Base-by-base conservation (phyloP, 352 stramenopile species). In the Phytopythium chamaehyphon region DNA sequence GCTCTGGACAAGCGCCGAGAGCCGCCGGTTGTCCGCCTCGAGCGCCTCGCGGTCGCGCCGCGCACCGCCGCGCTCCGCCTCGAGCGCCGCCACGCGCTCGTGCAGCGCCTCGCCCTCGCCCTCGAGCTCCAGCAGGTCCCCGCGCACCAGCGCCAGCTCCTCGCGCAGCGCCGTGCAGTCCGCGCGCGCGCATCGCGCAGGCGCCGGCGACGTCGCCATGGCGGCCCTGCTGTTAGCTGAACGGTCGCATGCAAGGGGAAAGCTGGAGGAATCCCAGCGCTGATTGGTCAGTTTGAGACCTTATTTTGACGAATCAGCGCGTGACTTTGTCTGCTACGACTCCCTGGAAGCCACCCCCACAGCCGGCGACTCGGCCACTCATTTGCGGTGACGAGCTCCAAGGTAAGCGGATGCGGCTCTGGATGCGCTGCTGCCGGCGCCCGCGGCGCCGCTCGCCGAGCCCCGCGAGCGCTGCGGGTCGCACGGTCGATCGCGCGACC, bases 111-210 rank as follows among this genome's bases (percentile, higher is more conserved):
- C 75, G 47, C 74, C 83, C 55, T 92, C 76, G 47, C 62, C 47
- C 61, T 78, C 70, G 10, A 90, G 40, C 61, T 88, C 76, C 21
- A 83, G 60, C 15, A 87, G 49, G 49, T 92, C 78, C 38, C 75
- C 67, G 6, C 64, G 61, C 21, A 87, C 54, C 11, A 86, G 65
- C 58, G 73, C 75, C 49, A 90, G 56, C 59, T 90, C 82, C 50
- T 92, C 62, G 16, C 74, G 75, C 31, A 81, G 57, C 23, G 75
- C 76, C 33, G 79, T 81, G 54, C 82, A 92, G 54, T 88, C 77
- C 2, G 73, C 57, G 21, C 76, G 69, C 23, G 60, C 37, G 47
- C 80, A 90, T 44, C 62, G 64, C 21, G 52, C 24, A 50, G 6
- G 21, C 44, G 14, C 18, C 46, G 1, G 57, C 48, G 8, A 24